Evolutionary conservation across 2,329 filamentous ascomycete species (phyloP), one percentile per base, ranked within the genome.

Genomic region (Pestalotiopsis sp.): DNA sequence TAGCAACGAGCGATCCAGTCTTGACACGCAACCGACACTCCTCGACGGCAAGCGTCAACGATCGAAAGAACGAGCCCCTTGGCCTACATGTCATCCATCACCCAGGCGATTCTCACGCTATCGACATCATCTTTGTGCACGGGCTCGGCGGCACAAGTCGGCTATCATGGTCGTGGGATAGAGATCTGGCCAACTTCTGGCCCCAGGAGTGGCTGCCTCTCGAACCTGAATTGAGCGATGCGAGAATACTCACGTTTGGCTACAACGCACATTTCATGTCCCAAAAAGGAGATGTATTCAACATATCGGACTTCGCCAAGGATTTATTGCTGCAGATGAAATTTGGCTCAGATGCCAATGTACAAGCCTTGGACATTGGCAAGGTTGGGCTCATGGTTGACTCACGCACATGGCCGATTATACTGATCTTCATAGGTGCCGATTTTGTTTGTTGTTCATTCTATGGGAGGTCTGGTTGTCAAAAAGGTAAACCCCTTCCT

Each of bases 61-160:
- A 36, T 9, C 31, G 31, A 36, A 36, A 36, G 31, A 36, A 36
- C 31, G 31, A 36, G 31, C 31, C 31, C 7, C 31, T 36, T 2
- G 31, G 31, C 31, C 31, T 36, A 36, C 31, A 36, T 36, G 31
- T 36, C 7, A 36, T 36, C 9, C 31, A 36, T 36, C 31, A 36
- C 31, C 31, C 31, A 7, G 31, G 31, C 31, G 31, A 36, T 7
- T 36, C 31, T 9, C 31, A 36, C 31, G 31, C 31, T 36, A 36
- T 36, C 31, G 0, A 88, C 80, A 41, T 79, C 82, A n/a, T 79
- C 78, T 68, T 85, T 84, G 70, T 67, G 76, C 78, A 81, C 68
- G 79, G 79, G 1, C 69, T 81, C 6, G 79, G 79, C 0, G 79
- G 79, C 2, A 75, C 72, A 7, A 77, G 76, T 61, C 68, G 68